phyloP scores from a whole-genome alignment of 1,139 yeast genomes.

The Pichia sp. region DNA sequence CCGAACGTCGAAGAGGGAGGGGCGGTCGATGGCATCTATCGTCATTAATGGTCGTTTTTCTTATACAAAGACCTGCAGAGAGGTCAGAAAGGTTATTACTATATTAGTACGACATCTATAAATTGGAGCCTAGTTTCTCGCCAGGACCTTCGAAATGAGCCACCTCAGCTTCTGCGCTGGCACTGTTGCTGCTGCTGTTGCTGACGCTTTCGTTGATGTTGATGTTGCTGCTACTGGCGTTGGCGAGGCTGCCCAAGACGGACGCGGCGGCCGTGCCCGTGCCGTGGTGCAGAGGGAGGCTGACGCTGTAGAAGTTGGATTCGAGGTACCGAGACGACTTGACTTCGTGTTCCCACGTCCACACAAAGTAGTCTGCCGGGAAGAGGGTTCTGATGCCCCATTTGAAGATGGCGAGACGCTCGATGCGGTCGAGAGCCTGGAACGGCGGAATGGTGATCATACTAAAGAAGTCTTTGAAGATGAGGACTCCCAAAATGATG shows the following conservation, averaged over 20 bases:
- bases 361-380: conserved; percentile 11
- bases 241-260: too few species aligned
- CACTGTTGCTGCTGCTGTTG: neutral
- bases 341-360: conserved; percentile 26
- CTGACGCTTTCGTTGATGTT: neutral
- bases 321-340: conserved; percentile 16
- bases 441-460: conserved; percentile 62
- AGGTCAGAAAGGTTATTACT: too few species aligned
- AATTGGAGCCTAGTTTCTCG: conserved; percentile 12
- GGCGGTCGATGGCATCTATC: neutral
- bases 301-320: neutral
- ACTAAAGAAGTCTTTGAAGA: conserved; percentile 55
- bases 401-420: conserved; percentile 29
- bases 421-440: conserved; percentile 61
- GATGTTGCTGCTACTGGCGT: neutral
- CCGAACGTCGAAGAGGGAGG: neutral
- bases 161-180: neutral
- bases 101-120: neutral
- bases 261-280: neutral
- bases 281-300: conserved; percentile 20
- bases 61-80: too few species aligned
- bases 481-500: conserved; percentile 46
- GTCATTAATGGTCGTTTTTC: neutral
- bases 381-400: conserved; percentile 11
- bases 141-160: conserved; percentile 18